Conservation (phyloP, 345 rosid genomes). For the Cochlearia excelsa region DNA sequence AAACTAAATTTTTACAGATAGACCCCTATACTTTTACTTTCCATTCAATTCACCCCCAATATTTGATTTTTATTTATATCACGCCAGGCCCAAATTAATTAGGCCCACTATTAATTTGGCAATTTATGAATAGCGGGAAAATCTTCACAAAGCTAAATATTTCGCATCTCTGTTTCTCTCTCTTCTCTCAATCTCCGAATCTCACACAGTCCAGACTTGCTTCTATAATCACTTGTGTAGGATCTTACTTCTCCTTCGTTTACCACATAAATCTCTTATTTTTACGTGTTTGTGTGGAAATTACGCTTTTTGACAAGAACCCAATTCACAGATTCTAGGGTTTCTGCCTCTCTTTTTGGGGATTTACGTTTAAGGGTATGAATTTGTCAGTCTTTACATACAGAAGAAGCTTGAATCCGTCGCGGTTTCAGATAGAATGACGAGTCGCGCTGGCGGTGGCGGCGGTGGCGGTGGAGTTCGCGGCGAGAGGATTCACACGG, state of each 20-base stretch:
- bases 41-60: constrained; percentile 4
- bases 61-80: not conserved
- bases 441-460: constrained; percentile 30
- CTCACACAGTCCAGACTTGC: constrained; percentile 1
- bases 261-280: not conserved
- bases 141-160: constrained; percentile 9
- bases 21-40: constrained; percentile 17
- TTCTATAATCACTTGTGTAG: not conserved
- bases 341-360: constrained; percentile 4
- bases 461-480: constrained; percentile 29
- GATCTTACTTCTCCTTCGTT: constrained; percentile 4
- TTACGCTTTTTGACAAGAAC: not conserved
- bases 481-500: constrained; percentile 49
- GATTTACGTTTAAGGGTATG: constrained; percentile 20
- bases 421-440: constrained; percentile 30
- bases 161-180: constrained; percentile 14
- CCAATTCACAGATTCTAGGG: constrained; percentile 24
- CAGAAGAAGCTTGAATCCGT: constrained; percentile 2
- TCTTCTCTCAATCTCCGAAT: not conserved
- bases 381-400: constrained; percentile 3
- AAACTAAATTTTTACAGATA: constrained; percentile 10
- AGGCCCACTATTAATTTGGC: constrained; percentile 15
- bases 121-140: constrained; percentile 34
- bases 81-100: constrained; percentile 17
- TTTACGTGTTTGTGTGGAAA: not conserved